Conservation (phyloP, 805 yeast species). For the Candida saitoana region DNA sequence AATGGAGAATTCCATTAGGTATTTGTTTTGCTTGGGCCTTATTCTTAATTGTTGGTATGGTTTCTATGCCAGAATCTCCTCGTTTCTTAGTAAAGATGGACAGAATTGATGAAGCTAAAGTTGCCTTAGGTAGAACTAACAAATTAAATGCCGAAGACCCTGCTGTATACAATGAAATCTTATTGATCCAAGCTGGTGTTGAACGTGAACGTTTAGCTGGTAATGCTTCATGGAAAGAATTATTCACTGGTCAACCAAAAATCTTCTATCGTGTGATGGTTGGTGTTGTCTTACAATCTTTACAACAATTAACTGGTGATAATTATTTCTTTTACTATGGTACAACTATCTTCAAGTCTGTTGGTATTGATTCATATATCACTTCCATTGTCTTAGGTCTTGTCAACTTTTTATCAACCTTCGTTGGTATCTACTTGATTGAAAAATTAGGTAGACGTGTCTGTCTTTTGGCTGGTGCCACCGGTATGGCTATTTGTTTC, state of each 20-base stretch:
- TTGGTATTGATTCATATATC: slow-evolving; percentile 53
- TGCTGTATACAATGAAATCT: slow-evolving; percentile 51
- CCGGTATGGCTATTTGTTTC: slow-evolving; percentile 54
- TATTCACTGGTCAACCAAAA: slow-evolving; percentile 61
- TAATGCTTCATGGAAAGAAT: slow-evolving; percentile 60
- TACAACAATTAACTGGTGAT: slow-evolving; percentile 60
- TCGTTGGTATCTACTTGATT: slow-evolving; percentile 46
- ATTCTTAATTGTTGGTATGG: slow-evolving; percentile 47
- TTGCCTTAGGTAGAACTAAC: slow-evolving; percentile 55
- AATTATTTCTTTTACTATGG: slow-evolving; percentile 63
- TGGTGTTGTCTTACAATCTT: slow-evolving; percentile 56
- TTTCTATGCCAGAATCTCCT: slow-evolving; percentile 68
- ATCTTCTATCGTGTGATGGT: slow-evolving; percentile 50
- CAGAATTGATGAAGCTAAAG: slow-evolving; percentile 50
- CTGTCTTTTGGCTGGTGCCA: slow-evolving; percentile 41
- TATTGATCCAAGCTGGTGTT: slow-evolving; percentile 54
- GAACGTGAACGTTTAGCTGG: slow-evolving; percentile 62
- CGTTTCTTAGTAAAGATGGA: slow-evolving; percentile 53
- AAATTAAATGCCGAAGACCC: slow-evolving; percentile 51
- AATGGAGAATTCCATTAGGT: slow-evolving; percentile 68
- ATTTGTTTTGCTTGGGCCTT: slow-evolving; percentile 52
- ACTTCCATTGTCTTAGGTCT: slow-evolving; percentile 54
- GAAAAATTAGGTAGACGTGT: slow-evolving; percentile 50
- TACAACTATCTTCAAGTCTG: slow-evolving; percentile 50
- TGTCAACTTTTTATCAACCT: slow-evolving; percentile 53